Evolutionary conservation across 163 green algal species (phyloP), one percentile per base, ranked within the genome.

Genomic region (Prototheca stagnorum): DNA sequence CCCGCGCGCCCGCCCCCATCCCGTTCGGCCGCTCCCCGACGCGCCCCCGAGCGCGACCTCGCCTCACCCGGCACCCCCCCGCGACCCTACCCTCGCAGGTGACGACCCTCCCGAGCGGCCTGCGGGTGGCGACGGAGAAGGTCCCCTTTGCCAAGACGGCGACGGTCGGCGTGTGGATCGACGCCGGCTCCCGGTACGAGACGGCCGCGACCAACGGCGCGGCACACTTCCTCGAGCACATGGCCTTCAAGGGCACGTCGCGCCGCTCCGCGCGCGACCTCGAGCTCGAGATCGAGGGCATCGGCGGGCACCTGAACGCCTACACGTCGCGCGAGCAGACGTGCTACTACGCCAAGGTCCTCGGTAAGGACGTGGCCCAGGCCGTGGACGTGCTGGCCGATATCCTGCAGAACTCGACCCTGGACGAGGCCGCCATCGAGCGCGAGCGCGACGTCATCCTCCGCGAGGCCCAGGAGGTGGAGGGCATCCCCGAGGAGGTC

Each of bases 141-240:
- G 80, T 78, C 17, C 84, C 90, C 2, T 80, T 81, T 44, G 74
- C 86, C 1, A 72, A 87, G 40, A 96, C 89, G 1, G 84, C 86
- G 9, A 95, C 86, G 9, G 74, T 99, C n/a, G 91, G 90, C 19
- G 81, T 99, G 21, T 98, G 85, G 85, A 98, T 99, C 62, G 92
- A 98, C 70, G 86, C 86, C 22, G 91, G 91, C 36, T 86, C 68
- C 57, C 68, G 88, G 28, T 97, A 91, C 57, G 88, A 96, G 74
- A 88, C 62, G 2, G 82, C 84, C 27, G 66, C 65, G 31, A 95
- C 82, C 61, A 97, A 97, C 56, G 91, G 91, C 35, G 85, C 82
- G 8, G 91, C 91, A 2, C 90, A 99, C 61, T 97, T 99, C 58
- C 71, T 99, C 54, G 91, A 99, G 74, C 91, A 99, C 73, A 94